These are phyloP conservation scores for Populus pruinosa DNA, from an alignment of 345 rosid genomes.

Conservation along the genomic window DNA sequence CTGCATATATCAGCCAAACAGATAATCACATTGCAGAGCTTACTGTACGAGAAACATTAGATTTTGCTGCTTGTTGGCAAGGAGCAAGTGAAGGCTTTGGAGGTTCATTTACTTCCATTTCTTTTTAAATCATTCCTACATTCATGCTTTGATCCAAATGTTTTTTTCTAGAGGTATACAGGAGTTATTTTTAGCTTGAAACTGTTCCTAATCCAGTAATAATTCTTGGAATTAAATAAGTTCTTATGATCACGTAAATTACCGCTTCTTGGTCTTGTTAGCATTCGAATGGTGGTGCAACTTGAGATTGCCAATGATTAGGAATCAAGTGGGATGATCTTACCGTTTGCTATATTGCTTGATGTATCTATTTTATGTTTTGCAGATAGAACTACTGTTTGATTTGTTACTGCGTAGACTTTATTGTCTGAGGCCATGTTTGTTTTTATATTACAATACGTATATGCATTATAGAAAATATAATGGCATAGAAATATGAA, in stretches of 20 bases:
- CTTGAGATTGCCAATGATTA: neutral
- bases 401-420: neutral
- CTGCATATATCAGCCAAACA: constrained; percentile 90
- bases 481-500: neutral
- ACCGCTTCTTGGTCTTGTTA: neutral
- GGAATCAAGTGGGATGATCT: neutral
- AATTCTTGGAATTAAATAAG: neutral
- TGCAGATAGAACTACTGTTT: neutral
- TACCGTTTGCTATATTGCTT: neutral
- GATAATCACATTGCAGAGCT: constrained; percentile 86
- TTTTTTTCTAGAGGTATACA: neutral
- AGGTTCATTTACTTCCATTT: constrained; percentile 37
- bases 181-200: neutral
- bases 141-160: neutral
- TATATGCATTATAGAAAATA: neutral
- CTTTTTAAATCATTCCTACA: neutral
- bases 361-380: neutral
- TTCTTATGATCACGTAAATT: neutral
- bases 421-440: neutral
- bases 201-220: neutral
- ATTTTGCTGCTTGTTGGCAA: constrained; percentile 91
- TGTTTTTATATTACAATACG: neutral
- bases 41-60: constrained; percentile 91
- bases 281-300: neutral
- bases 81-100: constrained; percentile 82